Evolutionary conservation across 176 grass and related monocot genomes (phyloP), one percentile per base, ranked within the genome.

Genomic region (Aechmea fasciata): DNA sequence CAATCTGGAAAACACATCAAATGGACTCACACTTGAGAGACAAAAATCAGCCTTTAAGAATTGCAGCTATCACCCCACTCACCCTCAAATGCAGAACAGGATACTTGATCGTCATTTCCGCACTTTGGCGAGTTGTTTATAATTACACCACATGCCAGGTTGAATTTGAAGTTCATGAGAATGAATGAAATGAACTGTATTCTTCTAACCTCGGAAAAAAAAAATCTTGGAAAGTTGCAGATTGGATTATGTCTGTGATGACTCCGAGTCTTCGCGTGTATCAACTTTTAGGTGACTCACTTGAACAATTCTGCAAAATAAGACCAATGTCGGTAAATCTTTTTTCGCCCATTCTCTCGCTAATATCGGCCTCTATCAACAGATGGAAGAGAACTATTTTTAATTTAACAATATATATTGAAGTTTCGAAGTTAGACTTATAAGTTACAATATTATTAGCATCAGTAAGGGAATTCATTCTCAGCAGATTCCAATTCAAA

Each of bases 1-100:
- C 13, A 18, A 71, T 63, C 18, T 50, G 28, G 25, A 79, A 64
- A 79, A 50, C 77, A 79, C 70, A 66, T 64, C 71, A 14, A 79
- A 54, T 49, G 64, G 14, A 79, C 64, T 59, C 67, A 79, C 77
- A 79, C 47, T 72, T 72, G 41, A 49, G 71, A 15, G 15, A 70
- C 53, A 57, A 69, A 79, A 61, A 50, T n/a, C 10, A 66, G 62
- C 69, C 17, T 71, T 79, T 53, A 17, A 64, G 64, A 79, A 63
- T 64, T 79, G 68, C 54, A 65, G 69, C 71, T 48, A 70, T 70
- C n/a, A 14, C 67, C 65, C 57, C 33, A 54, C 52, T 72, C 64
- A 48, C 67, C 63, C 69, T 33, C 48, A 79, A 79, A 67, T 48
- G 3, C 22, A 78, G 61, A 72, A 70, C 68, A 29, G 77, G 61